A percentile compares a stretch with the other conserved stretches of the same genome.
These are phyloP conservation scores for Hsuehochloa calcarea DNA, from an alignment of 176 grass and related monocot genomes.

Conservation along the genomic window DNA sequence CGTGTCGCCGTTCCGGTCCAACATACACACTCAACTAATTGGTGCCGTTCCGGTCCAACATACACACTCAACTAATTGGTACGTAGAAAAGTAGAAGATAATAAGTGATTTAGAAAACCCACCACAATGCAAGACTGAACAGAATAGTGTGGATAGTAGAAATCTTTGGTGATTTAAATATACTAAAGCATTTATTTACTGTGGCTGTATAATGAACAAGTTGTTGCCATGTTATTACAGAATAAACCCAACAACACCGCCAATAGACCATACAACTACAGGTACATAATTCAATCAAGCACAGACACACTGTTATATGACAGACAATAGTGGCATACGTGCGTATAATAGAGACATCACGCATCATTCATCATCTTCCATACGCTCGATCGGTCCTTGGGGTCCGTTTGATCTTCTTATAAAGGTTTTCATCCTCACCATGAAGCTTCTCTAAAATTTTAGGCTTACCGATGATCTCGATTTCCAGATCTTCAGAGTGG, in stretches of 20 bases:
- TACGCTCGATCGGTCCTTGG: neutral
- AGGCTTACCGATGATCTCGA: neutral
- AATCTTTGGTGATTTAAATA: too few relatives aligned
- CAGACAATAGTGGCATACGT: neutral
- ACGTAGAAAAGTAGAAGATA: too few relatives aligned
- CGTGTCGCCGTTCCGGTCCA: too few relatives aligned
- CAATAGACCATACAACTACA: neutral
- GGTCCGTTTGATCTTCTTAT: constrained; percentile 8
- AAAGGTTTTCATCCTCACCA: constrained; percentile 5
- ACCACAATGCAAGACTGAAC: too few relatives aligned
- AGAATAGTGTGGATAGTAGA: too few relatives aligned
- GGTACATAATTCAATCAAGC: neutral
- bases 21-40: too few relatives aligned
- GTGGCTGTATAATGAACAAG: neutral
- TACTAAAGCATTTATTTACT: neutral
- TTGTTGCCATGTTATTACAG: neutral
- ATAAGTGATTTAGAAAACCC: too few relatives aligned
- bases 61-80: too few relatives aligned
- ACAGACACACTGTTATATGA: neutral
- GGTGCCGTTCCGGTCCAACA: too few relatives aligned
- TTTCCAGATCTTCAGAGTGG: neutral
- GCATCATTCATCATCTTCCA: neutral
- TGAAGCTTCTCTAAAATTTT: neutral
- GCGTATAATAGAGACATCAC: neutral
- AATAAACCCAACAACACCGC: neutral